These are phyloP conservation scores for Ilex asprella DNA, from an alignment of 257 asterid species.

Conservation along the genomic window DNA sequence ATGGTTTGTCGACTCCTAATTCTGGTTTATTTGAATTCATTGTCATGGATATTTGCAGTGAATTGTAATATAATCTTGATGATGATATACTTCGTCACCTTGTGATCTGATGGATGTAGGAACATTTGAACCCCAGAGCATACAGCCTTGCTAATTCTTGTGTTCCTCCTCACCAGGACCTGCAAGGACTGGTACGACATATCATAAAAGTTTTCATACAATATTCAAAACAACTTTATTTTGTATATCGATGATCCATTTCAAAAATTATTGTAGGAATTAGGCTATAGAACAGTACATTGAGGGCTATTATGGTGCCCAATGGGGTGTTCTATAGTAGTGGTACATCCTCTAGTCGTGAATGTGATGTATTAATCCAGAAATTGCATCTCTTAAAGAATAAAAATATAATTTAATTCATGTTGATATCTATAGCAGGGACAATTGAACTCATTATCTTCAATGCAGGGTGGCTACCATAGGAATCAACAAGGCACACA, in stretches of 20 bases:
- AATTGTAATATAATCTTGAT: background rate
- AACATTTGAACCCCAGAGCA: background rate
- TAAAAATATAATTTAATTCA: too few relatives aligned
- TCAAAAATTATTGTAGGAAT: conserved; percentile 73
- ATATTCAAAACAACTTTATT: too few relatives aligned
- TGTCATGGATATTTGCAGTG: too few relatives aligned
- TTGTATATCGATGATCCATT: background rate
- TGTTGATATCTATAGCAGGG: conserved; percentile 23
- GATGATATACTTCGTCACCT: too few relatives aligned
- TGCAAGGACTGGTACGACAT: too few relatives aligned
- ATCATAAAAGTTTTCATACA: too few relatives aligned
- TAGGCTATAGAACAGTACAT: conserved; percentile 13
- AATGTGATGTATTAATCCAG: conserved; percentile 15
- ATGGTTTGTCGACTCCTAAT: conserved; percentile 39
- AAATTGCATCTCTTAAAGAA: conserved; percentile 36
- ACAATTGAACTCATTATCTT: conserved; percentile 94
- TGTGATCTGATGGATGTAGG: too few relatives aligned
- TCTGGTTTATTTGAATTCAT: too few relatives aligned
- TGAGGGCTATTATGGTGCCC: too few relatives aligned
- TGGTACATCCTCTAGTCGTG: too few relatives aligned
- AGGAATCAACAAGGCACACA: conserved; percentile 67
- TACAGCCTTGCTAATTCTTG: background rate
- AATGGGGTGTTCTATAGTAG: too few relatives aligned
- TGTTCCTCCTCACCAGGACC: too few relatives aligned
- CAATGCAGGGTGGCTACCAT: conserved; percentile 75